Evolutionary conservation across 768 basidiomycete species (phyloP), one percentile per base, ranked within the genome.

Genomic region (Pisolithus microcarpus): DNA sequence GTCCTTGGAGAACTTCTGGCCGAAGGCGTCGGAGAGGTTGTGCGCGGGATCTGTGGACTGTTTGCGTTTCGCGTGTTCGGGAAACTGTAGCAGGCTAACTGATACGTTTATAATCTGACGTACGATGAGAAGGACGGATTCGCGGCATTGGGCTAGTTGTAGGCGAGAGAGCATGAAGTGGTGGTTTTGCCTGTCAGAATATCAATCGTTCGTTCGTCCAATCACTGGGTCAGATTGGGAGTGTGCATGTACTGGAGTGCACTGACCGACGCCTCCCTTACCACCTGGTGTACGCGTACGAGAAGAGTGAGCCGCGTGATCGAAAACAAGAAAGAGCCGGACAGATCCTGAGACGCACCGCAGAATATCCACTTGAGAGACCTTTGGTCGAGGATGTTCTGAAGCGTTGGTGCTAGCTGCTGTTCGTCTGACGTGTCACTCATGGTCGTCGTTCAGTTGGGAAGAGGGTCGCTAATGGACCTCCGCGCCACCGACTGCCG

Each of bases 31-130:
- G 9, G 94, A 97, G 38, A 99, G 74, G 70, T 99, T 99, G 75
- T 99, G 96, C 36, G 96, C 96, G n/a, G 96, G 96, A 70, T 99
- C 96, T 7, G 96, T 99, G 7, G 95, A 97, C 92, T 96, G 51
- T 46, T 24, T 30, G 4, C 18, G 28, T 8, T 48, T 7, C 18
- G 52, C 34, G 23, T 24, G 26, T 6, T 38, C 43, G 49, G 19
- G n/a, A 43, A 37, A 26, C 48, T 45, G 46, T 30, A 23, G 37
- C 31, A 1, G 43, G 46, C 39, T 48, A 11, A 46, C 43, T 8
- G 15, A 46, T 19, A 9, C 23, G 16, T 1, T 19, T 23, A 15
- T 13, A 38, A 42, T 18, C 18, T 18, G 37, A 75, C 89, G 62
- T 66, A 91, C 95, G 63, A 99, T 98, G 57, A 99, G 80, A 5